Evolutionary conservation across 2,329 filamentous ascomycete genomes (phyloP), one percentile per base, ranked within the genome.

Genomic region (Knufia fluminis): DNA sequence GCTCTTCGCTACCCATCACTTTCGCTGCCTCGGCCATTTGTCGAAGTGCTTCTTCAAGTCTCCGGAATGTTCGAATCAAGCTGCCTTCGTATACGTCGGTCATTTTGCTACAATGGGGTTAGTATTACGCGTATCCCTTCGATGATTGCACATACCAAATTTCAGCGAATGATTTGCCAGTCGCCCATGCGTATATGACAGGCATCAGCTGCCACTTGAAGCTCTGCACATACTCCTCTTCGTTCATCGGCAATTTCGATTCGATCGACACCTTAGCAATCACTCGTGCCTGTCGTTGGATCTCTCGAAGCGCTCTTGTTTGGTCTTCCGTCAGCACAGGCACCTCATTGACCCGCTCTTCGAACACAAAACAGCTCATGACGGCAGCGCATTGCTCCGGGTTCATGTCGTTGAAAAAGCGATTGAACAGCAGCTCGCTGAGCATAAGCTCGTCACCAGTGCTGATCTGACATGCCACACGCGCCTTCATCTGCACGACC

Each of bases 61-160:
- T 86, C 48, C 92, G 85, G 80, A 98, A 98, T 33, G 96, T 81
- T 43, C 92, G 88, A 60, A 98, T 97, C 53, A 98, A 73, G 51
- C 88, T 96, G 52, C 92, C 92, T 71, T 98, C 92, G 68, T 96
- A 98, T 23, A 91, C 87, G 61, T 96, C 91, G 23, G 92, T 97
- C 90, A 98, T 96, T 87, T 94, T 94, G 71, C 91, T 94, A 55
- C n/a, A n/a, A n/a, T n/a, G n/a, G n/a, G n/a, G n/a, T n/a, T n/a
- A n/a, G n/a, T n/a, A n/a, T n/a, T n/a, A n/a, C n/a, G n/a, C n/a
- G n/a, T n/a, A n/a, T n/a, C n/a, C n/a, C n/a, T n/a, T n/a, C n/a
- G n/a, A n/a, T n/a, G n/a, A n/a, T n/a, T n/a, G n/a, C n/a, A 79
- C 87, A 63, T 79, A 95, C 91, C 92, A 97, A 54, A 98, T 96